These are phyloP conservation scores for Pseudocercospora vitis DNA, from an alignment of 2,329 filamentous ascomycete species.

Conservation along the genomic window DNA sequence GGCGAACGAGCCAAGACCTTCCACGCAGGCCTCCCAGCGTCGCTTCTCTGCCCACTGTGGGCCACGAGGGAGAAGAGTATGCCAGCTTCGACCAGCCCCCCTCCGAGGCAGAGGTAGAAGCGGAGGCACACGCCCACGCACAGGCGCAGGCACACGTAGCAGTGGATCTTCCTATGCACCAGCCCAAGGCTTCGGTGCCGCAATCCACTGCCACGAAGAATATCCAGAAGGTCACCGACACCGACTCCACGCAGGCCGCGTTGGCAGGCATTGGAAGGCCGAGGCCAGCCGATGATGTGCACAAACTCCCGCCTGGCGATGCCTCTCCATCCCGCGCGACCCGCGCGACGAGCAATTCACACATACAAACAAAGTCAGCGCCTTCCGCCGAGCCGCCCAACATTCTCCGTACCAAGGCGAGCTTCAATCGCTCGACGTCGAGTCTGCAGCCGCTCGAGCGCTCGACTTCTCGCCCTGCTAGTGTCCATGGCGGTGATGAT, in stretches of 20 bases:
- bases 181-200: slow-evolving; percentile 83
- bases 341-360: slow-evolving; percentile 32
- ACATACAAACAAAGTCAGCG: slow-evolving; percentile 29
- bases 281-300: slow-evolving; percentile 53
- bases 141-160: slow-evolving; percentile 68
- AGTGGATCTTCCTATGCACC: slow-evolving; percentile 80
- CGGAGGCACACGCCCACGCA: slow-evolving; percentile 31
- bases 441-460: slow-evolving; percentile 43
- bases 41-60: slow-evolving; percentile 68
- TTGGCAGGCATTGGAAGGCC: slow-evolving; percentile 76
- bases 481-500: slow-evolving; percentile 61
- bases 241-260: slow-evolving; percentile 83
- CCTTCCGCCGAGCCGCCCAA: slow-evolving; percentile 48
- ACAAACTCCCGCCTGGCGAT: slow-evolving; percentile 29
- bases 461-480: slow-evolving; percentile 54
- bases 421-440: slow-evolving; percentile 51
- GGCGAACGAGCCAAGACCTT: slow-evolving; percentile 50
- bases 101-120: slow-evolving; percentile 36
- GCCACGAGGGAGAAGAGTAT: slow-evolving; percentile 89
- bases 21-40: slow-evolving; percentile 71
- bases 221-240: slow-evolving; percentile 81
- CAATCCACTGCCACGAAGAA: slow-evolving; percentile 77
- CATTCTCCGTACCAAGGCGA: slow-evolving; percentile 62
- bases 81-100: slow-evolving; percentile 57
- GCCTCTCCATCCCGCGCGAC: slow-evolving; percentile 24